These are phyloP conservation scores for Climacium dendroides DNA, from an alignment of 225 moss, liverwort and hornwort species.

Conservation along the genomic window DNA sequence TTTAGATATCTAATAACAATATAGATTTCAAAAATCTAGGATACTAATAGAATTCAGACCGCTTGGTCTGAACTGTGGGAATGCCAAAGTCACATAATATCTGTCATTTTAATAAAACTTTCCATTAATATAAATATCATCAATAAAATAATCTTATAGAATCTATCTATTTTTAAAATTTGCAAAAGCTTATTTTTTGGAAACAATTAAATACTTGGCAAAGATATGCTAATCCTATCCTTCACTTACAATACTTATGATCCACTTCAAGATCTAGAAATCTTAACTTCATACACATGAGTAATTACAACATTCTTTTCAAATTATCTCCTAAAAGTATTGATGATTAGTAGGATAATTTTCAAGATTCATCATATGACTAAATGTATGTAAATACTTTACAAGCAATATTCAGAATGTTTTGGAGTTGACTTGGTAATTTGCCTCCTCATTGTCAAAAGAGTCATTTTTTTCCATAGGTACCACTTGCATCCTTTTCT, in stretches of 20 bases:
- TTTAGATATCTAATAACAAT: too few species aligned
- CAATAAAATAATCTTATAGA: neutral
- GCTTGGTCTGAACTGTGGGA: too few species aligned
- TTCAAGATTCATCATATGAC: neutral
- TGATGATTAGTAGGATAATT: neutral
- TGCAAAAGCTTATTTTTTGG: accelerated
- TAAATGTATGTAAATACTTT: neutral
- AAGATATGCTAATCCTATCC: neutral
- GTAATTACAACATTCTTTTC: neutral
- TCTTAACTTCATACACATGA: neutral
- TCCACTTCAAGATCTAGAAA: neutral
- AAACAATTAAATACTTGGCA: neutral
- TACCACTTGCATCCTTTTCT: too few species aligned
- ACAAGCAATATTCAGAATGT: too few species aligned
- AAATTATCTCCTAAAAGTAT: neutral
- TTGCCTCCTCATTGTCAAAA: too few species aligned
- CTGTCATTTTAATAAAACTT: accelerated
- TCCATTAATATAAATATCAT: neutral
- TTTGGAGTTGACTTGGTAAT: accelerated
- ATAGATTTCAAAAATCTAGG: too few species aligned
- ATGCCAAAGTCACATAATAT: too few species aligned
- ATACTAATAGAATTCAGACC: too few species aligned
- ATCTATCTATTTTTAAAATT: neutral
- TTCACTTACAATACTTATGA: neutral
- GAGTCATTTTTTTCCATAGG: too few species aligned